Evolutionary conservation across 495 filamentous ascomycete genomes (phyloP), one percentile per base, ranked within the genome.

Genomic region (Trichoderma gamsii): DNA sequence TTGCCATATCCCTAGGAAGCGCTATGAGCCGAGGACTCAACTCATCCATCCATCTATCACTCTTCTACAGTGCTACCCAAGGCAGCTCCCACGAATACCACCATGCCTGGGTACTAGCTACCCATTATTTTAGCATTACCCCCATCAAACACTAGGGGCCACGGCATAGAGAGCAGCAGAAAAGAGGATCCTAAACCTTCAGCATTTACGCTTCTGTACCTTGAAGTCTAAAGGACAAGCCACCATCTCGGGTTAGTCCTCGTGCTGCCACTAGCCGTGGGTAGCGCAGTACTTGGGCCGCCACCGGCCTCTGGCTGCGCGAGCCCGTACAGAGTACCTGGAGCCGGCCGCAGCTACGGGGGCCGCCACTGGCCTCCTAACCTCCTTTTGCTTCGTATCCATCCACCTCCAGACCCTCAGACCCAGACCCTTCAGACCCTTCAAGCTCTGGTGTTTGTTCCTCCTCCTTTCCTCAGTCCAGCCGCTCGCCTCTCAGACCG

Each of bases 331-430:
- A n/a, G 18, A 52, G n/a, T 52, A 52, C 49, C 49, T n/a, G n/a
- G 49, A 16, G n/a, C 49, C 49, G 21, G 49, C 49, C 49, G 18
- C 49, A 52, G 49, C 49, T 52, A 52, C 49, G 49, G 49, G 49
- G 49, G 35, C 35, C 49, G 49, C 49, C 49, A 25, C 49, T 52
- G 49, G 49, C 16, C 49, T 23, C 56, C 16, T 29, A 27, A 61
- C 23, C 56, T 61, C 56, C 56, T 61, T 61, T 61, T 61, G 56
- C 56, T 25, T 61, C 56, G 56, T 61, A 61, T 61, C 56, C 56
- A 61, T 61, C 56, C 56, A 32, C 27, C 56, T 13, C n/a, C 1
- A 29, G 29, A 29, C 29, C 29, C 29, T 29, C 29, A 29, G 29
- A 29, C 29, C 29, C 29, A 29, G 29, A 29, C 29, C 29, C 29